Evolutionary conservation across 2,329 filamentous ascomycete species (phyloP).

Genomic region (Aureobasidium sp.): DNA sequence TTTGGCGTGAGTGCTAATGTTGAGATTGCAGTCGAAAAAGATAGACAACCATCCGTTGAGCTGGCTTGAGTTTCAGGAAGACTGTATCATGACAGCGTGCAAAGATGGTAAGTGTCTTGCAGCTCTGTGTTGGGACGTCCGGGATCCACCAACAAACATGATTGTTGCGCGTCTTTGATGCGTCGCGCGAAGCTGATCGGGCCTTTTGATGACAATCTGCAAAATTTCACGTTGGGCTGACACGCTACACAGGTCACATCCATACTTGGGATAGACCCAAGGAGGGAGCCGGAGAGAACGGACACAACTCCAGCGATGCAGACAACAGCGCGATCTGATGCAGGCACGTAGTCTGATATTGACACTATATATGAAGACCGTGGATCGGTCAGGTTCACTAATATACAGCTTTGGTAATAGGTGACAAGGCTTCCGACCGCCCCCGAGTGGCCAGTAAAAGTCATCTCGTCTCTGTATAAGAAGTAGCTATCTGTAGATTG

Average conservation of each 20-base stretch:
- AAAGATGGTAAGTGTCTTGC: slow-evolving; percentile 62
- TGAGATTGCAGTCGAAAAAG: slow-evolving; percentile 57
- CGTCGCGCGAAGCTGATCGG: background rate
- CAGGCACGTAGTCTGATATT: background rate
- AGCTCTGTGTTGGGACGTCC: background rate
- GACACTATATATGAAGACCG: background rate
- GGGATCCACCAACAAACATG: background rate
- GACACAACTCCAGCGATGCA: slow-evolving; percentile 1
- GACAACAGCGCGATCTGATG: background rate
- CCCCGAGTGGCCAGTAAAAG: background rate
- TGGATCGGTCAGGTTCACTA: background rate
- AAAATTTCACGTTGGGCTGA: slow-evolving; percentile 10
- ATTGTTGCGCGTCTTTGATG: slow-evolving; percentile 5
- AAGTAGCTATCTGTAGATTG: background rate
- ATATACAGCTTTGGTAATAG: background rate
- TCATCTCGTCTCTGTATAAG: background rate
- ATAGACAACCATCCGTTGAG: slow-evolving; percentile 81
- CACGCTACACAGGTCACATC: slow-evolving; percentile 54
- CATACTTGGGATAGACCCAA: slow-evolving; percentile 65
- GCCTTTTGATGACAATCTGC: background rate
- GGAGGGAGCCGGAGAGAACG: slow-evolving; percentile 31
- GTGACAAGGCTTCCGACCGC: background rate
- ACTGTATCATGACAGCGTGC: slow-evolving; percentile 87
- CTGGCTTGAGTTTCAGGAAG: slow-evolving; percentile 90
- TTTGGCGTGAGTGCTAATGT: slow-evolving; percentile 11